Evolutionary conservation across 129 eudicot species (phyloP).

Genomic region (Flaveria linearis): DNA sequence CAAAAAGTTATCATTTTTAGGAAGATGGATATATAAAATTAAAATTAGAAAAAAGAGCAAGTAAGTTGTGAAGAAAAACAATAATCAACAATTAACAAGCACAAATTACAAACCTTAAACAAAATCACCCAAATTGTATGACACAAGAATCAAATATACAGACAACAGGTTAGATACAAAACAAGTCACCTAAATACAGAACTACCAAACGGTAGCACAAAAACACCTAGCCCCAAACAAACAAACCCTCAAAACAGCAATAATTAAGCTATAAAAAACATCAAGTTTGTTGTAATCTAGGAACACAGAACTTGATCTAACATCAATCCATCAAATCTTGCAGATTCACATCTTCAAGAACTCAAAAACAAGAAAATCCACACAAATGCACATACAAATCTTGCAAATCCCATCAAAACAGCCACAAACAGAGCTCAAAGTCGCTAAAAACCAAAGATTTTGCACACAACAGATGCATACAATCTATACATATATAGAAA

Average conservation of each 20-base stretch:
- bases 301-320: no score
- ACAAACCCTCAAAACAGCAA: no score
- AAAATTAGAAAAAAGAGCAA: neutral
- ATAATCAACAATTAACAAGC: neutral
- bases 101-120: neutral
- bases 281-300: no score
- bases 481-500: conserved; percentile 18
- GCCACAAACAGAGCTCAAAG: no score
- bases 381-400: conserved; percentile 17
- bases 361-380: neutral
- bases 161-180: conserved; percentile 21
- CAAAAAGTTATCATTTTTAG: neutral
- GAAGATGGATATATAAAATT: neutral
- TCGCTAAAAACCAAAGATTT: neutral
- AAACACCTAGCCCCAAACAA: neutral
- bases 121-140: conserved; percentile 33
- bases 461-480: neutral
- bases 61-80: neutral
- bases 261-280: no score
- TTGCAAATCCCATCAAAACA: conserved; percentile 1
- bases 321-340: no score
- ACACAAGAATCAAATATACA: conserved; percentile 23
- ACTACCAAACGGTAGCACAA: conserved; percentile 23
- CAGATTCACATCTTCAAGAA: conserved; percentile 3
- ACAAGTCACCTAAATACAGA: conserved; percentile 29